Conservation (phyloP, 805 yeast species). For the Kazachstania viticola region DNA sequence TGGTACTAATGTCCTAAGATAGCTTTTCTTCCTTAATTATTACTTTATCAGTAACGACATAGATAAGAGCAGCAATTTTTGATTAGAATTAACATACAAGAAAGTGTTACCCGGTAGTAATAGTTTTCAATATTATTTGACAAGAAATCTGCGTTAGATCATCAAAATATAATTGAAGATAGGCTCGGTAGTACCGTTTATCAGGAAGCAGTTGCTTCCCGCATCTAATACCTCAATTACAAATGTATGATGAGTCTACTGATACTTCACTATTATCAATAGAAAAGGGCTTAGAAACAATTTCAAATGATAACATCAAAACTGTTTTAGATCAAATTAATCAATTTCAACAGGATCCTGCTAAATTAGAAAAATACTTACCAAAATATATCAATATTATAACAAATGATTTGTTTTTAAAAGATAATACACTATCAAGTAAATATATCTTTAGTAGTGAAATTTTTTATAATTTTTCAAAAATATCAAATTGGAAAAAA, state of each 20-base stretch:
- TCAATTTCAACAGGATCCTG: conserved; percentile 20
- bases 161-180: too few species aligned
- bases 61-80: too few species aligned
- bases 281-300: not conserved
- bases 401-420: not conserved
- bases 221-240: too few species aligned
- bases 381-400: conserved; percentile 2
- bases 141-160: too few species aligned
- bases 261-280: conserved; percentile 1
- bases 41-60: too few species aligned
- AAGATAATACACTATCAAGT: not conserved
- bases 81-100: too few species aligned
- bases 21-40: too few species aligned
- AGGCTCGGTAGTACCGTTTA: too few species aligned
- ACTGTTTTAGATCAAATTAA: conserved; percentile 9
- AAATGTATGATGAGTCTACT: not conserved
- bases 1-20: too few species aligned
- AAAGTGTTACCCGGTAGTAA: too few species aligned
- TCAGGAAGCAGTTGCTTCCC: too few species aligned
- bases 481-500: conserved; percentile 54
- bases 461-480: conserved; percentile 48
- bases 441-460: conserved; percentile 1
- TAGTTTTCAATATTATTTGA: too few species aligned
- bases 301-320: not conserved
- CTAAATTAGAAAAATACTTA: conserved; percentile 6